Percentiles rank a stretch among this genome's conserved stretches.
phyloP scores from a whole-genome alignment of 2,329 filamentous ascomycete genomes.

The Xylariaceae sp. region DNA sequence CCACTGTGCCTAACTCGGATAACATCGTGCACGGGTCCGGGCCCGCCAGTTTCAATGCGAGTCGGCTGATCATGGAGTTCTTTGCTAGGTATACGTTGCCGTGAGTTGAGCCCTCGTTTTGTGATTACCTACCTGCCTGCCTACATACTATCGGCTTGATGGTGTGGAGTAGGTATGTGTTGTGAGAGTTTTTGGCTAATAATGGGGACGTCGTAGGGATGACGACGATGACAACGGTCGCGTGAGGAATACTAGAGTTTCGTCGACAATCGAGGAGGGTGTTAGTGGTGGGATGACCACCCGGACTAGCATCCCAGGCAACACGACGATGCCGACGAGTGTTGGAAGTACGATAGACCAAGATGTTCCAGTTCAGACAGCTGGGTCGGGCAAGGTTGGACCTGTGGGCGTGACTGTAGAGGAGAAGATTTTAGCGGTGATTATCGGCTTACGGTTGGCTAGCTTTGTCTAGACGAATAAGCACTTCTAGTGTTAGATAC shows the following conservation, averaged over 20 bases:
- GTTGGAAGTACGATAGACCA: background rate
- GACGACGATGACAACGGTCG: background rate
- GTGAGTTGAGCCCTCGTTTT: background rate
- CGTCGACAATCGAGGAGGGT: background rate
- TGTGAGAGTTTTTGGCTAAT: background rate
- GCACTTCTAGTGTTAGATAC: too few species aligned
- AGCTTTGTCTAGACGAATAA: background rate
- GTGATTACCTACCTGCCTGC: too few species aligned
- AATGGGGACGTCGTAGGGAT: background rate
- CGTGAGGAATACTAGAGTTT: background rate
- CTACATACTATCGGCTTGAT: background rate
- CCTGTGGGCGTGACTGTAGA: background rate
- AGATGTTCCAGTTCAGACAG: background rate
- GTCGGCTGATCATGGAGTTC: slow-evolving; percentile 26
- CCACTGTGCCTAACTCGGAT: slow-evolving; percentile 21
- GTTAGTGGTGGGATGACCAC: too few species aligned
- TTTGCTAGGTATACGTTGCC: slow-evolving; percentile 11
- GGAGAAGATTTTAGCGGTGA: background rate
- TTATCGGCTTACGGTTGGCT: background rate
- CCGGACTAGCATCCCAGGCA: background rate
- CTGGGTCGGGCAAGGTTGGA: background rate
- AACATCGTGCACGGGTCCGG: slow-evolving; percentile 8
- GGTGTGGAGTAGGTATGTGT: background rate
- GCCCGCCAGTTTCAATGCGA: slow-evolving; percentile 28
- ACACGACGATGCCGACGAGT: background rate